Evolutionary conservation across 169 alveolate genomes (phyloP).

Genomic region (Plasmodium cynomolgi): DNA sequence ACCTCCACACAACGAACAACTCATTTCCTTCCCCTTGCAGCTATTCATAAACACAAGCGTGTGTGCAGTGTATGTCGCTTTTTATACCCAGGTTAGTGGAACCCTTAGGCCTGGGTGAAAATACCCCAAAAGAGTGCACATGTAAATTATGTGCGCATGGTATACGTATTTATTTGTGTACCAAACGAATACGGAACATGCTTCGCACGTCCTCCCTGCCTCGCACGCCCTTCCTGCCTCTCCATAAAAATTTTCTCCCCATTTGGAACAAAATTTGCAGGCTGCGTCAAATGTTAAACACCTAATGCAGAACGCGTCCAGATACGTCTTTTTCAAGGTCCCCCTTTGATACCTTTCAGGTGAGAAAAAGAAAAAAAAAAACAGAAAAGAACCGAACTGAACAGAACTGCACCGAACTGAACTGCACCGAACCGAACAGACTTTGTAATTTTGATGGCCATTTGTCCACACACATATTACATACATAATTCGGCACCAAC

Average conservation of each 20-base stretch:
- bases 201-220: neutral
- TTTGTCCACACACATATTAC: neutral
- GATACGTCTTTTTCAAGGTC: conserved; percentile 12
- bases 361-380: neutral
- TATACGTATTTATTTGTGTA: neutral
- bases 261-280: neutral
- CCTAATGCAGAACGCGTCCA: neutral
- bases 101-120: neutral
- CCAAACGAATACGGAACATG: neutral
- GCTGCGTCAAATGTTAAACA: conserved; percentile 4
- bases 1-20: neutral
- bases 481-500: neutral
- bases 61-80: conserved; percentile 4
- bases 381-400: neutral
- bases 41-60: conserved; percentile 11
- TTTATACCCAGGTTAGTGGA: conserved; percentile 24
- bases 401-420: neutral
- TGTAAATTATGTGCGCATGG: neutral
- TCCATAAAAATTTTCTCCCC: neutral
- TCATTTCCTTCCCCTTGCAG: conserved; percentile 8
- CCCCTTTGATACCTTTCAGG: conserved; percentile 17
- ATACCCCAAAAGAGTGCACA: neutral
- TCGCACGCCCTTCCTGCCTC: neutral
- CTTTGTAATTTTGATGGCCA: neutral
- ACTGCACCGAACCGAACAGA: neutral